Conservation (phyloP, 139 green algal species). For the Nannochloris sp. region DNA sequence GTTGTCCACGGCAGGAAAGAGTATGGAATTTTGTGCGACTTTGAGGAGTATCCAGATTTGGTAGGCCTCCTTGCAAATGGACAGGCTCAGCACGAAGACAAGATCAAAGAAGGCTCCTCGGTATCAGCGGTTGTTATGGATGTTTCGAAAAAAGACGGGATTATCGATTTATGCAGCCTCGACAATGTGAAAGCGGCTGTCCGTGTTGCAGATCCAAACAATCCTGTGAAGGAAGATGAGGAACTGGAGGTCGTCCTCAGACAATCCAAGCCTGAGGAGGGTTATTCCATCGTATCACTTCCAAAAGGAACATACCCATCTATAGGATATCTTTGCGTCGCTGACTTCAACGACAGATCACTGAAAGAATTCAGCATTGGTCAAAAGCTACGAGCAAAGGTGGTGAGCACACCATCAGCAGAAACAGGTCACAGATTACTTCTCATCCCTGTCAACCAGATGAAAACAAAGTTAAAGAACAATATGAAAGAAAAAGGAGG, state of each 20-base stretch:
- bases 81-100: conserved; percentile 13
- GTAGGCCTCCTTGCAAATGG: conserved; percentile 33
- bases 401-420: no score
- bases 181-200: conserved; percentile 5
- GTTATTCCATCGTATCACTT: conserved; percentile 54
- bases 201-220: background rate
- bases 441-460: background rate
- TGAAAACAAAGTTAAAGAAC: background rate
- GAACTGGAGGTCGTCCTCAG: conserved; percentile 41
- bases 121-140: conserved; percentile 55
- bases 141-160: conserved; percentile 49
- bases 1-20: conserved; percentile 49
- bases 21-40: conserved; percentile 66
- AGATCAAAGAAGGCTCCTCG: background rate
- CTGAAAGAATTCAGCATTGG: no score
- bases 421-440: conserved; percentile 14
- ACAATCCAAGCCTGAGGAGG: conserved; percentile 44
- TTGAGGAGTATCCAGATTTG: conserved; percentile 49
- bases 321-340: conserved; percentile 11
- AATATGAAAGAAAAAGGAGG: no score
- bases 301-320: conserved; percentile 44
- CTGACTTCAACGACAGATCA: background rate
- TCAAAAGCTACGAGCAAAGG: no score
- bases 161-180: conserved; percentile 57
- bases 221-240: conserved; percentile 2